A percentile compares a stretch with the other conserved stretches of the same genome.
Evolutionary conservation across 179 eudicot species (phyloP).

Genomic region (Patellifolia procumbens): DNA sequence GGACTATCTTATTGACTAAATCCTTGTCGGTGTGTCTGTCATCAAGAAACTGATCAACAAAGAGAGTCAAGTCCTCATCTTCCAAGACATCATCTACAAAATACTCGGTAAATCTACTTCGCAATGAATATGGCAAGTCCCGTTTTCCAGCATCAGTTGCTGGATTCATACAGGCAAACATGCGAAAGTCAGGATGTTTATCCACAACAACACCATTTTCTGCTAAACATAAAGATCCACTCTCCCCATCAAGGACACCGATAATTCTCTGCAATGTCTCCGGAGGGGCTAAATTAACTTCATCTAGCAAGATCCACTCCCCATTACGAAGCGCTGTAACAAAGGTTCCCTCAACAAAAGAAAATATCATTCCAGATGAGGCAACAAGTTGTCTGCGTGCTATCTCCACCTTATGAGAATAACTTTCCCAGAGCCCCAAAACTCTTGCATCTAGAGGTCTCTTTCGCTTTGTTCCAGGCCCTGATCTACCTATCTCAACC

Average conservation of each 20-base stretch:
- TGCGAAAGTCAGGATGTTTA: constrained; percentile 74
- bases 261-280: constrained; percentile 92
- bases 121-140: constrained; percentile 74
- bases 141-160: constrained; percentile 99
- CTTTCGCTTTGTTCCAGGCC: constrained; percentile 69
- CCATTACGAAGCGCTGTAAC: constrained; percentile 87
- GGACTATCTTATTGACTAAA: constrained; percentile 56
- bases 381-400: constrained; percentile 59
- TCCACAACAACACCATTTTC: constrained; percentile 87
- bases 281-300: constrained; percentile 96
- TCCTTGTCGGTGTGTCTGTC: constrained; percentile 44
- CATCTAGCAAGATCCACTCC: constrained; percentile 98
- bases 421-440: constrained; percentile 54
- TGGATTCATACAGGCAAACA: constrained; percentile 99
- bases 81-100: constrained; percentile 90
- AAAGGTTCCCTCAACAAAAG: constrained; percentile 97
- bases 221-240: constrained; percentile 83
- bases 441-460: constrained; percentile 55
- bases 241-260: constrained; percentile 94
- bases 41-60: constrained; percentile 66
- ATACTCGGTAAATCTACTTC: constrained; percentile 88
- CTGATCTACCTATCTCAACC: constrained; percentile 36
- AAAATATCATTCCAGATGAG: constrained; percentile 87
- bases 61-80: constrained; percentile 71
- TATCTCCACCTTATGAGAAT: constrained; percentile 61